A percentile compares a stretch with the other conserved stretches of the same genome.
Conservation (phyloP, 331 rosid genomes). For the Erythrophleum ivorense region DNA sequence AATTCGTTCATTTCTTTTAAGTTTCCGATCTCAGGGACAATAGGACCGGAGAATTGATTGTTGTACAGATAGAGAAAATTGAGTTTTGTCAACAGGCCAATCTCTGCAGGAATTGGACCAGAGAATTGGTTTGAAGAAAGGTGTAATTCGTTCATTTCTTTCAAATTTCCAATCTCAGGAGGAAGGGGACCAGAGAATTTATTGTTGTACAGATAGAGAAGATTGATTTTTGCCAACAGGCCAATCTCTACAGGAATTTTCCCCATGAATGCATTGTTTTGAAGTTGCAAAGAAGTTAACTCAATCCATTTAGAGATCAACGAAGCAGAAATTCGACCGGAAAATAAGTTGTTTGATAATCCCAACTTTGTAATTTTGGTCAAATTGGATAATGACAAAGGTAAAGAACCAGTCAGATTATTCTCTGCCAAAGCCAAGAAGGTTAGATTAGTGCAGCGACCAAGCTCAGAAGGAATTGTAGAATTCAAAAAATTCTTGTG, state of each 20-base stretch:
- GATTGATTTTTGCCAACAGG: slow-evolving; percentile 24
- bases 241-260: slow-evolving; percentile 54
- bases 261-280: slow-evolving; percentile 45
- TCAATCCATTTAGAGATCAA: slow-evolving; percentile 50
- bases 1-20: slow-evolving; percentile 31
- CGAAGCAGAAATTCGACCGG: slow-evolving; percentile 45
- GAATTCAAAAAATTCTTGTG: slow-evolving; percentile 32
- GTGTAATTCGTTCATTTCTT: slow-evolving; percentile 33
- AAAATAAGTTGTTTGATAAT: slow-evolving; percentile 43
- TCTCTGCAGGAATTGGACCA: slow-evolving; percentile 52
- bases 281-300: slow-evolving; percentile 52
- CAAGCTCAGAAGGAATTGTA: slow-evolving; percentile 58
- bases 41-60: slow-evolving; percentile 41
- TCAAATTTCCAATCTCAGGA: slow-evolving; percentile 47
- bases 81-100: slow-evolving; percentile 48
- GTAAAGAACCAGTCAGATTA: slow-evolving; percentile 42
- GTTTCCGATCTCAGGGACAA: slow-evolving; percentile 52
- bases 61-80: slow-evolving; percentile 3
- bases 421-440: slow-evolving; percentile 48
- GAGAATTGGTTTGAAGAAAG: slow-evolving; percentile 46
- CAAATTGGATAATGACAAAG: slow-evolving; percentile 47
- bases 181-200: slow-evolving; percentile 48
- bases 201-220: slow-evolving; percentile 40
- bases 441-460: slow-evolving; percentile 48
- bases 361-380: slow-evolving; percentile 35